Evolutionary conservation across 148 eudicot species (phyloP).

Genomic region (Vaccinium corymbosum): DNA sequence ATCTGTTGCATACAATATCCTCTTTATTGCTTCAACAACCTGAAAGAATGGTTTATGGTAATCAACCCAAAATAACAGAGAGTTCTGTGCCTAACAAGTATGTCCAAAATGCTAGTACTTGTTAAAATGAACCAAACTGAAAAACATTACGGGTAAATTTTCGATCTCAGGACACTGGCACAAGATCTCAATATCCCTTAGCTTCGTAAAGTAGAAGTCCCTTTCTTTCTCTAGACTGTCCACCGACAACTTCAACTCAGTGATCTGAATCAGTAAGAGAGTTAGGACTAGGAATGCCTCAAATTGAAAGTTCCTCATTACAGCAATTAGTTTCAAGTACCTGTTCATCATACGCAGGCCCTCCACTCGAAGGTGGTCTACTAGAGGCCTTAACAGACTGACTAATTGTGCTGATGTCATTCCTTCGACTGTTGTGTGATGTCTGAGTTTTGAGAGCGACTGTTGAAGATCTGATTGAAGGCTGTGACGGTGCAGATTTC

Average conservation of each 20-base stretch:
- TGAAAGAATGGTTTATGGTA: conserved; percentile 19
- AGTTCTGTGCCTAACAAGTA: background rate
- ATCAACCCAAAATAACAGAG: background rate
- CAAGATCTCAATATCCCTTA: conserved; percentile 80
- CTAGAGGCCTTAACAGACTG: conserved; percentile 49
- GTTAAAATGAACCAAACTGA: background rate
- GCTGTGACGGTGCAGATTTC: conserved; percentile 52
- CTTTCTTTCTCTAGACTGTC: conserved; percentile 88
- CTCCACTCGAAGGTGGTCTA: conserved; percentile 46
- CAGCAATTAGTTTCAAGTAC: conserved; percentile 23
- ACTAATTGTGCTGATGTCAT: conserved; percentile 36
- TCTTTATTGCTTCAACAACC: conserved; percentile 71
- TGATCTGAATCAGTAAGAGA: conserved; percentile 46
- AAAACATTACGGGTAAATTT: conserved; percentile 47
- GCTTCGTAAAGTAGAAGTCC: conserved; percentile 87
- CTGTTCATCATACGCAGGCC: conserved; percentile 58
- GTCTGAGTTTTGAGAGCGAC: conserved; percentile 47
- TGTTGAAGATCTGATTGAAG: conserved; percentile 40
- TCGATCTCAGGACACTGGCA: conserved; percentile 80
- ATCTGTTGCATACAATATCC: conserved; percentile 67
- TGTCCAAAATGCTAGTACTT: background rate
- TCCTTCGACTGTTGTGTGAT: conserved; percentile 44
- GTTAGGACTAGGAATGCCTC: conserved; percentile 4
- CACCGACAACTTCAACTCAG: conserved; percentile 75
- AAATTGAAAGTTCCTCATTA: background rate